A percentile compares a stretch with the other conserved stretches of the same genome.
These are phyloP conservation scores for Spathaspora girioi DNA, from an alignment of 805 yeast genomes.

Conservation along the genomic window DNA sequence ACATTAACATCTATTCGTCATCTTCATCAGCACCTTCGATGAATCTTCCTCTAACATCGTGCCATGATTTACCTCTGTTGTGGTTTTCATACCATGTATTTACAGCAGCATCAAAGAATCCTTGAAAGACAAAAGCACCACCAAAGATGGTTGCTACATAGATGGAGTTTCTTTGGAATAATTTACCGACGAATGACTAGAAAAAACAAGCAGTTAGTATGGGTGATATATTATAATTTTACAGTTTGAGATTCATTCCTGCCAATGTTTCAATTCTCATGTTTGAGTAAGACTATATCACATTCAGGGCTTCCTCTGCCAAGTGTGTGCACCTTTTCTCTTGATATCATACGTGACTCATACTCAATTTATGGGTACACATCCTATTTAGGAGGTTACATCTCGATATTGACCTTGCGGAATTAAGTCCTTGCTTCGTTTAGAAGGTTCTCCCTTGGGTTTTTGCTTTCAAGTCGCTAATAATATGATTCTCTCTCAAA, in stretches of 20 bases:
- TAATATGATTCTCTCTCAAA: background rate
- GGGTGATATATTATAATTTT: background rate
- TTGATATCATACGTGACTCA: too few relatives aligned
- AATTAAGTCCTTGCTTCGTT: too few relatives aligned
- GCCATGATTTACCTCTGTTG: conserved; percentile 85
- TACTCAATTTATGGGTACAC: too few relatives aligned
- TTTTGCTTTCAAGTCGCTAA: background rate
- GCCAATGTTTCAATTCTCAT: too few relatives aligned
- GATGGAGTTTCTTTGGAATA: conserved; percentile 85
- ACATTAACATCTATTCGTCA: conserved; percentile 39
- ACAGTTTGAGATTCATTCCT: too few relatives aligned
- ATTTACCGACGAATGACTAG: conserved; percentile 9
- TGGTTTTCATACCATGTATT: conserved; percentile 71
- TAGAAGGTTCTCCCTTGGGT: too few relatives aligned
- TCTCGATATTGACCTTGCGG: too few relatives aligned
- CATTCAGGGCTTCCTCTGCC: too few relatives aligned
- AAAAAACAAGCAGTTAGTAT: conserved; percentile 7
- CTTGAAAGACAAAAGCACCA: conserved; percentile 84
- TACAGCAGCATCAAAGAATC: conserved; percentile 62
- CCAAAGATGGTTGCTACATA: conserved; percentile 80
- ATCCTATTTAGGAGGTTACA: too few relatives aligned
- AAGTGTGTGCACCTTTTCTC: too few relatives aligned
- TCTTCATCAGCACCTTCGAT: conserved; percentile 56
- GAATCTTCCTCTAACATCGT: conserved; percentile 62
- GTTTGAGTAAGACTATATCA: too few relatives aligned